A percentile compares a stretch with the other conserved stretches of the same genome.
Evolutionary conservation across 2,329 filamentous ascomycete species (phyloP).

Genomic region (Didymella keratinophila): DNA sequence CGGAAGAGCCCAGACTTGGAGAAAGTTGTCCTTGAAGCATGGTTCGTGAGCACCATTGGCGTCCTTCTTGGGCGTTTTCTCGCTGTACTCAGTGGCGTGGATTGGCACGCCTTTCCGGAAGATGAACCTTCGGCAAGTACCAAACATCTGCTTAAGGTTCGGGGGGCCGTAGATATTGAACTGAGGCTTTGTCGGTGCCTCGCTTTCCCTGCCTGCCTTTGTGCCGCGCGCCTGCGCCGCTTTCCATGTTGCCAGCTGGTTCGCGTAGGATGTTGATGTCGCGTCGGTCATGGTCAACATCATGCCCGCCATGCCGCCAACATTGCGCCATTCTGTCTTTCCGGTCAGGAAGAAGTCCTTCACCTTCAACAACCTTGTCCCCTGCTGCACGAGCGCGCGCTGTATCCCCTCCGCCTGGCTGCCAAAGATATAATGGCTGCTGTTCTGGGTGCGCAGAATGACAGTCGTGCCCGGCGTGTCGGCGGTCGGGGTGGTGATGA

Average conservation of each 20-base stretch:
- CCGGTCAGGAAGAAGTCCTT: conserved; percentile 86
- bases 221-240: conserved; percentile 28
- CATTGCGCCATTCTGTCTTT: conserved; percentile 74
- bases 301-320: conserved; percentile 84
- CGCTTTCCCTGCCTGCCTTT: conserved; percentile 10
- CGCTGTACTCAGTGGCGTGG: conserved; percentile 70
- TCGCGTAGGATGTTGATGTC: conserved; percentile 57
- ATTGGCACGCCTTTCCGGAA: conserved; percentile 84
- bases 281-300: conserved; percentile 83
- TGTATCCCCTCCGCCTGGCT: conserved; percentile 85
- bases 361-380: conserved; percentile 69
- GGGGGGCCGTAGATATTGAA: conserved; percentile 75
- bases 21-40: conserved; percentile 76
- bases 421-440: conserved; percentile 86
- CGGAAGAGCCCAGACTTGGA: conserved; percentile 86
- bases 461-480: conserved; percentile 85
- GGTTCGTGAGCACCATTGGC: conserved; percentile 58
- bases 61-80: conserved; percentile 35
- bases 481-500: conserved; percentile 82
- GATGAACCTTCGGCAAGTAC: conserved; percentile 83
- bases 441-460: conserved; percentile 72
- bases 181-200: conserved; percentile 34
- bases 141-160: conserved; percentile 81
- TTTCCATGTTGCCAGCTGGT: conserved; percentile 51
- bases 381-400: conserved; percentile 74